These are phyloP conservation scores for Coemansia sp. DNA, from an alignment of 192 early-diverging fungal species.

Conservation along the genomic window DNA sequence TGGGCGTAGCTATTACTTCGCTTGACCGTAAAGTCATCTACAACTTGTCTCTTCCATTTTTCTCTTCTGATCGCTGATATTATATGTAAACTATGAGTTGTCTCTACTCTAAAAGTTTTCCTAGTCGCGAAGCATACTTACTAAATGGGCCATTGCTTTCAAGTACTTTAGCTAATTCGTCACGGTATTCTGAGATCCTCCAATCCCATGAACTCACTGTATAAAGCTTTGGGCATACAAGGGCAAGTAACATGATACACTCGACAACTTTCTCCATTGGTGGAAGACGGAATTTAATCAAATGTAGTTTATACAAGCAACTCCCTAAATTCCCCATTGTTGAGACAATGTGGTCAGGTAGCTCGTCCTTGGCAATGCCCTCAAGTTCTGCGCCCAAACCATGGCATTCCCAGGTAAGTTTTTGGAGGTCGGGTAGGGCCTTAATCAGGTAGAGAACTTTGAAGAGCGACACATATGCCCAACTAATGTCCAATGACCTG, in stretches of 20 bases:
- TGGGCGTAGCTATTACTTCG: constrained; percentile 86
- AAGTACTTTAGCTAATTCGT: neutral
- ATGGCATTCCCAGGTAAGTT: neutral
- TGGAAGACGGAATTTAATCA: neutral
- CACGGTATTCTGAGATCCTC: neutral
- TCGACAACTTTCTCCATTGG: no score
- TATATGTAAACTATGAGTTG: neutral
- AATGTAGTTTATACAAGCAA: neutral
- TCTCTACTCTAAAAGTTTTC: neutral
- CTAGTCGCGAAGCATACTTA: neutral
- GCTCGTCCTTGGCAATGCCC: neutral
- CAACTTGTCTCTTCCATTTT: neutral
- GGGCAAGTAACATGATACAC: neutral
- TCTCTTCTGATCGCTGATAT: neutral
- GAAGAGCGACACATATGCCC: neutral
- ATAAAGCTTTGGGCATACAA: neutral
- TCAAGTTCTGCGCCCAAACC: neutral
- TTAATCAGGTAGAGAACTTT: neutral
- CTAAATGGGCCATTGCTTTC: neutral
- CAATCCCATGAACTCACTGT: neutral
- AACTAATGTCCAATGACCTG: neutral
- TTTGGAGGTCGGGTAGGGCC: neutral
- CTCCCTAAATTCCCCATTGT: neutral
- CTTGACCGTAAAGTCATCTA: constrained; percentile 91
- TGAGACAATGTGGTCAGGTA: neutral